Percentiles rank a stretch among this genome's conserved stretches.
Evolutionary conservation across 1,284 basidiomycete species (phyloP).

Genomic region (Malassezia equina): DNA sequence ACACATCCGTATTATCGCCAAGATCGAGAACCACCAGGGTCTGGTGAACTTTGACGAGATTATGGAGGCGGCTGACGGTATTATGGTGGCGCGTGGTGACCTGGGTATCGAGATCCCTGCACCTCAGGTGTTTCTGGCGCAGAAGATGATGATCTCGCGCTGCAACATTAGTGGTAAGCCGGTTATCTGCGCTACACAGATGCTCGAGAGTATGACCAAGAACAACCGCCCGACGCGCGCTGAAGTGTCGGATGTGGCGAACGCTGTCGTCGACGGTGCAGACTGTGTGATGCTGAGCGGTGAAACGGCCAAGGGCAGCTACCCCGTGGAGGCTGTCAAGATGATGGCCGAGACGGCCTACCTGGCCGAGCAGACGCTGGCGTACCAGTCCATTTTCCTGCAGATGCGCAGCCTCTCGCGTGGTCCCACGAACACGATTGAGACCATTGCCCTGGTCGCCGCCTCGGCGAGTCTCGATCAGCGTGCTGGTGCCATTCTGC

Average conservation of each 20-base stretch:
- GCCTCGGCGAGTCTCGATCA: slow-evolving; percentile 45
- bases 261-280: slow-evolving; percentile 47
- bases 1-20: slow-evolving; percentile 48
- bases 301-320: slow-evolving; percentile 47
- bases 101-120: slow-evolving; percentile 56
- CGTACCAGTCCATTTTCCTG: slow-evolving; percentile 46
- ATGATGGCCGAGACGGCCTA: slow-evolving; percentile 49
- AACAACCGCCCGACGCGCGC: slow-evolving; percentile 48
- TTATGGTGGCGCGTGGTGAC: slow-evolving; percentile 48
- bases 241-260: slow-evolving; percentile 47
- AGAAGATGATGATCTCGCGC: slow-evolving; percentile 49
- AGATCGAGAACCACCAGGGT: slow-evolving; percentile 49
- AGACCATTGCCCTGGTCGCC: slow-evolving; percentile 47
- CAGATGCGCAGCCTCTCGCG: slow-evolving; percentile 52
- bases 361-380: slow-evolving; percentile 44
- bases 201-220: slow-evolving; percentile 71
- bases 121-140: slow-evolving; percentile 47
- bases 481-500: slow-evolving; percentile 59
- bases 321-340: slow-evolving; percentile 50
- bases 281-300: slow-evolving; percentile 48
- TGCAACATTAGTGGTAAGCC: slow-evolving; percentile 57
- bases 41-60: slow-evolving; percentile 48
- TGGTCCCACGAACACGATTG: slow-evolving; percentile 43
- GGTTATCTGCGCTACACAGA: slow-evolving; percentile 96
- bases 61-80: slow-evolving; percentile 46